Evolutionary conservation across 2,329 filamentous ascomycete species (phyloP).

Genomic region (Sclerotinia minor): DNA sequence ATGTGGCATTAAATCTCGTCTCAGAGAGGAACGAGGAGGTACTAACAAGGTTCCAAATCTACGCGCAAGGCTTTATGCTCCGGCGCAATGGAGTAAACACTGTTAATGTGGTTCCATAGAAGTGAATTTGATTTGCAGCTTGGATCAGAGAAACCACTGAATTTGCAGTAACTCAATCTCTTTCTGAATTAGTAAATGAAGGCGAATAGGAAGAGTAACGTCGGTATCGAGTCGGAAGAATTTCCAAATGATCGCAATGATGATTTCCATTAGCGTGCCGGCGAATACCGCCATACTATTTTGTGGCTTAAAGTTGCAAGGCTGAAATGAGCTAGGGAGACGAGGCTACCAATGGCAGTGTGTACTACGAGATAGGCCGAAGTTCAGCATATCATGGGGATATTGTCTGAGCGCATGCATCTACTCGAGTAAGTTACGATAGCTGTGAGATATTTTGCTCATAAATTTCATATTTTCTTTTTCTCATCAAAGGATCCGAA

Average conservation of each 20-base stretch:
- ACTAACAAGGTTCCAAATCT: constrained; percentile 22
- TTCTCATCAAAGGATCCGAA: background rate
- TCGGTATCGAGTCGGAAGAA: constrained; percentile 19
- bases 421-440: no score
- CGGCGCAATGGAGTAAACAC: constrained; percentile 25
- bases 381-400: background rate
- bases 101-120: constrained; percentile 23
- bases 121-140: constrained; percentile 21
- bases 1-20: background rate
- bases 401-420: background rate
- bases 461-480: background rate
- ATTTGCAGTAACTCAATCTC: constrained; percentile 4
- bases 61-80: constrained; percentile 26
- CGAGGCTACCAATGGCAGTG: constrained; percentile 3
- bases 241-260: constrained; percentile 26
- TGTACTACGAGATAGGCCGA: background rate
- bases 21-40: background rate
- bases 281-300: constrained; percentile 14
- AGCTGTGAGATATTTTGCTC: background rate
- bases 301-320: constrained; percentile 12
- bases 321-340: constrained; percentile 1
- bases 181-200: background rate
- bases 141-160: background rate
- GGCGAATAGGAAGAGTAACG: background rate
- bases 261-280: constrained; percentile 25